Conservation (phyloP, 768 basidiomycete genomes). For the Agaricus sinodeliciosus region DNA sequence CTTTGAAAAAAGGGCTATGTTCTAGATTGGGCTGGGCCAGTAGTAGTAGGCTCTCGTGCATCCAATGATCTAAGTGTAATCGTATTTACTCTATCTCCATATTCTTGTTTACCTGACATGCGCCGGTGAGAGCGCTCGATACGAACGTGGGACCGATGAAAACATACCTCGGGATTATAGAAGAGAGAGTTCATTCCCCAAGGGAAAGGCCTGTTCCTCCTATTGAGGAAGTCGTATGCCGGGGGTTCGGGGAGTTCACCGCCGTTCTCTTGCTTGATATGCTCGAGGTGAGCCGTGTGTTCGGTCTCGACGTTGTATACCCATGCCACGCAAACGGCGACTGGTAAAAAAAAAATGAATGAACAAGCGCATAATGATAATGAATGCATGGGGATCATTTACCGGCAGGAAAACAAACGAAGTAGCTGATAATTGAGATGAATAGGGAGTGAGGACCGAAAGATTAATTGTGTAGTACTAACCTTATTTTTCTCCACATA, state of each 20-base stretch:
- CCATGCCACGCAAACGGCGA: conserved; percentile 45
- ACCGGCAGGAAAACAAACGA: conserved; percentile 73
- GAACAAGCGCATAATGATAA: not conserved
- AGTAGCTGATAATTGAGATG: conserved; percentile 42
- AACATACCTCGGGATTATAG: conserved; percentile 65
- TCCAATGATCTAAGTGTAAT: not conserved
- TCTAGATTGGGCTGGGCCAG: not conserved
- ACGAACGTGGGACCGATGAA: not conserved
- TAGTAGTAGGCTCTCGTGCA: conserved; percentile 9
- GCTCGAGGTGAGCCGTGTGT: conserved; percentile 66
- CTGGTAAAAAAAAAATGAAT: conserved; percentile 20
- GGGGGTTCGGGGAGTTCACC: conserved; percentile 68
- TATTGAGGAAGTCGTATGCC: conserved; percentile 73
- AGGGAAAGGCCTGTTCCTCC: conserved; percentile 71
- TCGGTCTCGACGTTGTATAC: conserved; percentile 52
- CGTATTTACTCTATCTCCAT: conserved; percentile 24
- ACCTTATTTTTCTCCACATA: conserved; percentile 89
- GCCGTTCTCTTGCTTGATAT: conserved; percentile 64
- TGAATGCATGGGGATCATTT: conserved; percentile 21
- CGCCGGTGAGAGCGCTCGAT: not conserved
- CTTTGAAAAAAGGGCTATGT: not conserved
- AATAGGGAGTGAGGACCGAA: conserved; percentile 14
- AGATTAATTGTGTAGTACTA: conserved; percentile 15
- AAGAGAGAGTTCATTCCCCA: conserved; percentile 84
- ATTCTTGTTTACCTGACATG: conserved; percentile 59